These are phyloP conservation scores for Forsythia suspensa DNA, from an alignment of 257 asterid genomes.

Conservation along the genomic window DNA sequence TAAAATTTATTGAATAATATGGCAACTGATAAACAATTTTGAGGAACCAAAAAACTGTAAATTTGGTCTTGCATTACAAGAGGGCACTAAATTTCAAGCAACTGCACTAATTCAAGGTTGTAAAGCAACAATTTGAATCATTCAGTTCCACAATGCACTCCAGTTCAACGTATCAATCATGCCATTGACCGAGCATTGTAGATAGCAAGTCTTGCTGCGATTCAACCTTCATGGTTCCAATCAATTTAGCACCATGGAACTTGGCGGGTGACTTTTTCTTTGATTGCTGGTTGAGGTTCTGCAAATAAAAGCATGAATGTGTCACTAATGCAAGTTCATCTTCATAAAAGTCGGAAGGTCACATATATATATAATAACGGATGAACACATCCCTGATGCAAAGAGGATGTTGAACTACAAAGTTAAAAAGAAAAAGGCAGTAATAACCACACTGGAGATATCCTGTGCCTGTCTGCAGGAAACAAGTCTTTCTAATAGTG, in stretches of 20 bases:
- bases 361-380: not conserved
- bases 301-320: slow-evolving; percentile 24
- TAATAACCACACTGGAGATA: too few relatives aligned
- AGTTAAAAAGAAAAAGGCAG: too few relatives aligned
- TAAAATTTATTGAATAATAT: not conserved
- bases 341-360: not conserved
- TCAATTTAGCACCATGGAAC: slow-evolving; percentile 34
- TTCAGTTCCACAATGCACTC: not conserved
- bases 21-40: not conserved
- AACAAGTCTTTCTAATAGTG: not conserved
- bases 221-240: not conserved
- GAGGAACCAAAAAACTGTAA: not conserved
- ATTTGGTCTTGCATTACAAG: not conserved
- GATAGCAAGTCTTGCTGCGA: not conserved
- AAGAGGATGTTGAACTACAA: not conserved
- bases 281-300: slow-evolving; percentile 51
- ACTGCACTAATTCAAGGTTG: not conserved
- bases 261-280: slow-evolving; percentile 37
- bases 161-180: too few relatives aligned
- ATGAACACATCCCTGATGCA: not conserved
- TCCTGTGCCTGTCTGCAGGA: not conserved
- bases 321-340: not conserved
- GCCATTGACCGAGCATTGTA: too few relatives aligned
- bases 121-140: not conserved
- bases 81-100: not conserved